Conservation (phyloP, 1,139 yeast species). For the Candida tetrigidarum region DNA sequence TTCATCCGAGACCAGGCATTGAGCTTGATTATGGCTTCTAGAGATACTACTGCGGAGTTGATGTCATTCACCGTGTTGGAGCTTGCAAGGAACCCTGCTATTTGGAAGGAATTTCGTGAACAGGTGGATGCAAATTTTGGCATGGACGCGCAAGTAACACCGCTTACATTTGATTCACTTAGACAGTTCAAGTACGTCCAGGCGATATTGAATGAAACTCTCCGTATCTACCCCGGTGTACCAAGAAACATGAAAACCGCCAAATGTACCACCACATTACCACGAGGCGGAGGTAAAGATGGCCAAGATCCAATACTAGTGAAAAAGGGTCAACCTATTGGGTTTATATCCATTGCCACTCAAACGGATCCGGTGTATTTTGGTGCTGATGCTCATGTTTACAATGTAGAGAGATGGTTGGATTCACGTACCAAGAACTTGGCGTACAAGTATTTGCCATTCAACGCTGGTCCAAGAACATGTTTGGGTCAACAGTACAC, state of each 20-base stretch:
- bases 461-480: constrained; percentile 47
- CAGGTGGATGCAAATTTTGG: constrained; percentile 37
- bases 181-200: constrained; percentile 50
- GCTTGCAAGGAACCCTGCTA: constrained; percentile 43
- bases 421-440: constrained; percentile 23
- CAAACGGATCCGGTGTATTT: constrained; percentile 44
- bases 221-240: constrained; percentile 56
- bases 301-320: constrained; percentile 44
- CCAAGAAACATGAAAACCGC: constrained; percentile 52
- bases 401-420: constrained; percentile 54
- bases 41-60: constrained; percentile 53
- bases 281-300: constrained; percentile 56
- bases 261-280: constrained; percentile 47
- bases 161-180: constrained; percentile 41
- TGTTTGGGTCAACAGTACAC: constrained; percentile 51
- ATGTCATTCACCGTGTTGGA: constrained; percentile 44
- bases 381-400: constrained; percentile 47
- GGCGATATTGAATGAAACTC: constrained; percentile 49
- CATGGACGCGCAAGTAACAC: neutral
- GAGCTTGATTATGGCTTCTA: constrained; percentile 49
- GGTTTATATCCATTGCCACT: constrained; percentile 36
- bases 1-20: constrained; percentile 49
- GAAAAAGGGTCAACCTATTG: constrained; percentile 41
- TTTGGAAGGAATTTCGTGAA: constrained; percentile 36
- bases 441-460: constrained; percentile 47